Evolutionary conservation across 1,284 basidiomycete species (phyloP), one percentile per base, ranked within the genome.

Genomic region (Trametes sp.): DNA sequence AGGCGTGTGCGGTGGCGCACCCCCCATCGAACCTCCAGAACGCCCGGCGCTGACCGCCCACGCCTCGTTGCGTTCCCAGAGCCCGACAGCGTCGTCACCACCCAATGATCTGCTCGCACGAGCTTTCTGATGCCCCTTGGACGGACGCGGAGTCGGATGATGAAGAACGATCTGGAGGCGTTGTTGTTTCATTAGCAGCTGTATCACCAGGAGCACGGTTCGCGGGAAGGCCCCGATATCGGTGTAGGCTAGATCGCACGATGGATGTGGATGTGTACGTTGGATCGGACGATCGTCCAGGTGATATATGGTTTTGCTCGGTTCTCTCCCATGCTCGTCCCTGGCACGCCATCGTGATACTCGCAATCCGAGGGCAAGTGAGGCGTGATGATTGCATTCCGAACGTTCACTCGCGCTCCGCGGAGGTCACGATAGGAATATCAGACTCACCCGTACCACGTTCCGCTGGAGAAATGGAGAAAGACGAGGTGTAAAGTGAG

Each of bases 21-120:
- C 23, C 42, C 42, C 38, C 28, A 31, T 33, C 29, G 45, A 24
- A 46, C 49, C 42, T 26, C 13, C 45, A 23, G 24, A 45, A 54
- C 33, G 21, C 48, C 49, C 41, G 31, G 54, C 56, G 59, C 63
- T 67, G 63, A 67, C 63, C 51, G 46, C 57, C 46, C 51, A 16
- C 48, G 57, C 33, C 36, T 48, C 46, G 45, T 31, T 60, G 14
- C 16, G 46, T 31, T 28, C 59, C 4, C 67, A 86, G 85, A 86
- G 73, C 78, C 77, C 26, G 84, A 86, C 70, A 69, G 76, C 48
- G 31, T 60, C 31, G 82, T 85, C 33, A 82, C 77, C 44, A 84
- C 75, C 16, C 83, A 85, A 68, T 79, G 58, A 70, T 45, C 45
- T 52, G 29, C 16, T 5, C 38, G 9, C 26, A 5, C 38, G 52